Evolutionary conservation across 2,329 filamentous ascomycete genomes (phyloP).

Genomic region (Clonostachys solani): DNA sequence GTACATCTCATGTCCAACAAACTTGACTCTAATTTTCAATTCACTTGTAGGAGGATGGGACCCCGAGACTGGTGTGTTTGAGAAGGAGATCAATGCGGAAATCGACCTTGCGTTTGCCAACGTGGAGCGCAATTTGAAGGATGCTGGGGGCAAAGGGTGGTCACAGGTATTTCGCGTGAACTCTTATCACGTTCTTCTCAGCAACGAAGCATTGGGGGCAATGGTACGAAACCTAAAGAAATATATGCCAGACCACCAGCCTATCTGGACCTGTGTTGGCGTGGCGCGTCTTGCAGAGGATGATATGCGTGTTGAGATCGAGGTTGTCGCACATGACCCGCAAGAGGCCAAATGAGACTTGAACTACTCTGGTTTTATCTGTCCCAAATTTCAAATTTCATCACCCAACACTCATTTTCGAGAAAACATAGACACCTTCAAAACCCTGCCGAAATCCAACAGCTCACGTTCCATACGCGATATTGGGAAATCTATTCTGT

Average conservation of each 20-base stretch:
- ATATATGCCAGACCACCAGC: slow-evolving; percentile 47
- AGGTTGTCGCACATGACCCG: slow-evolving; percentile 43
- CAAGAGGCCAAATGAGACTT: not conserved
- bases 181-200: slow-evolving; percentile 22
- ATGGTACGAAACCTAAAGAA: slow-evolving; percentile 43
- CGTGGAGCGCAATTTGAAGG: slow-evolving; percentile 43
- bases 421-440: too few species aligned
- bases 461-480: too few species aligned
- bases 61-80: slow-evolving; percentile 15
- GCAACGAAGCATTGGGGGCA: slow-evolving; percentile 25
- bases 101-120: slow-evolving; percentile 53
- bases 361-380: too few species aligned
- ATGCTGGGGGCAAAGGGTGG: slow-evolving; percentile 53
- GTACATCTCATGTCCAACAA: not conserved
- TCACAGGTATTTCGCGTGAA: slow-evolving; percentile 45
- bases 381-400: too few species aligned
- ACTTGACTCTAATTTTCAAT: not conserved
- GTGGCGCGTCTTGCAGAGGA: slow-evolving; percentile 40
- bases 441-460: too few species aligned
- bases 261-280: slow-evolving; percentile 49
- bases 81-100: slow-evolving; percentile 32
- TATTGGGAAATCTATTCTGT: too few species aligned
- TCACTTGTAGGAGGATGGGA: slow-evolving; percentile 22
- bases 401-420: too few species aligned
- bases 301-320: slow-evolving; percentile 55